Base-by-base conservation (phyloP, 768 basidiomycete genomes). In the Phylloporus arenicola region DNA sequence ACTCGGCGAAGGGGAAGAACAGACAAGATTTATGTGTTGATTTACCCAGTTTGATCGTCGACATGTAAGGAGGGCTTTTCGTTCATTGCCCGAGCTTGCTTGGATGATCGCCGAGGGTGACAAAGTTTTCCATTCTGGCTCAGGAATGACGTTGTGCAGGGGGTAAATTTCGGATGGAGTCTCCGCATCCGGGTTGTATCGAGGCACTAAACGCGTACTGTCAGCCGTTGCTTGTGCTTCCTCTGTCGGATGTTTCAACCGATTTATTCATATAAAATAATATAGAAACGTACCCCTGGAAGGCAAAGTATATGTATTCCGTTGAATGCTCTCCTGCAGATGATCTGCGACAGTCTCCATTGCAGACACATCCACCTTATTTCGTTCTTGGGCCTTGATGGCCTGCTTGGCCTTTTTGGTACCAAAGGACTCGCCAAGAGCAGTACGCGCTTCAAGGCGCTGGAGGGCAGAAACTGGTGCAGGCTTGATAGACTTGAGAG, bases 361-460 rank as follows among this genome's bases (percentile, higher is more conserved):
- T 3, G 92, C 91, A 51, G 76, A 73, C 17, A 88, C 82, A 70
- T 96, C 92, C 33, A 99, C 84, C 65, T 83, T 84, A 70, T 94
- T 95, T 56, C 95, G 80, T 68, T 94, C 92, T 47, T 79, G 80
- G 4, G 92, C 87, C 46, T 80, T 80, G 62, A 97, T 93, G 25
- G 82, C 83, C 10, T 82, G 80, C 67, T 91, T 87, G 40, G 92
- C 91, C 65, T 96, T 98, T 71, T 92, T 90, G 22, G 93, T 95
- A 19, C 95, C 95, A 56, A 99, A 99, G 1, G 88, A 81, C 65
- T 92, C 86, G 29, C 95, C 93, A 2, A 99, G 79, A n/a, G 80
- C 75, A 48, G 80, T 88, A 37, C 84, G 78, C 14, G 84, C 85
- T 45, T 83, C 76, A 35, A 77, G 70, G 51, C 83, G 78, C 42